These are phyloP conservation scores for Secale cereale DNA, from an alignment of 176 grass and related monocot species.

Conservation along the genomic window DNA sequence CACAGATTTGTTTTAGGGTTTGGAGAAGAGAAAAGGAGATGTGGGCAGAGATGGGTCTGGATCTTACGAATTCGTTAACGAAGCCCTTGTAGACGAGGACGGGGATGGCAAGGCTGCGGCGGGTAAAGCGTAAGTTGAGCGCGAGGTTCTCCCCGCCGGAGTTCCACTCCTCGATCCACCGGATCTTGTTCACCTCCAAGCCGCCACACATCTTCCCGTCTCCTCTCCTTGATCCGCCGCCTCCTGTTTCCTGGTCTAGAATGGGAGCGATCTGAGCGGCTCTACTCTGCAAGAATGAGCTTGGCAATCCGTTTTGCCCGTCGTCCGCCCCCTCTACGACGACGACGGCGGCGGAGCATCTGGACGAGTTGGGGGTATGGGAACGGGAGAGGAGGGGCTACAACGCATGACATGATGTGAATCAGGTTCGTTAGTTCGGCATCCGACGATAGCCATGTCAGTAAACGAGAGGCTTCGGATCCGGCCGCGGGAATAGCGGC, in stretches of 20 bases:
- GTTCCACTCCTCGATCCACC: slow-evolving; percentile 76
- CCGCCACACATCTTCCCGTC: slow-evolving; percentile 56
- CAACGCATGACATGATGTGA: too few species aligned
- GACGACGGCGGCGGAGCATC: too few species aligned
- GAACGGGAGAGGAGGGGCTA: too few species aligned
- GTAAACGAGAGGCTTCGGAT: too few species aligned
- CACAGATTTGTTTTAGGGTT: slow-evolving; percentile 32
- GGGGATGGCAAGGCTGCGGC: slow-evolving; percentile 61
- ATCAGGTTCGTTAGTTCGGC: too few species aligned
- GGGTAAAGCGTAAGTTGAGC: slow-evolving; percentile 63
- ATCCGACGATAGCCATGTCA: too few species aligned
- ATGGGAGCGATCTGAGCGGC: too few species aligned
- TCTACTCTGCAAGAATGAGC: too few species aligned
- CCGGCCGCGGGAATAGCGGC: too few species aligned
- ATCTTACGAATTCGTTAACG: slow-evolving; percentile 67
- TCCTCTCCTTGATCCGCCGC: not conserved
- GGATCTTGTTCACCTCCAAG: slow-evolving; percentile 80
- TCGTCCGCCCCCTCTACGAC: too few species aligned
- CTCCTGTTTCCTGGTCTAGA: not conserved
- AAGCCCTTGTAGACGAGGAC: slow-evolving; percentile 78
- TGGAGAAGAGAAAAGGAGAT: not conserved
- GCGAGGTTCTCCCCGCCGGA: slow-evolving; percentile 66
- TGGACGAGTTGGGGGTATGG: too few species aligned
- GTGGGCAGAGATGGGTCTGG: not conserved
- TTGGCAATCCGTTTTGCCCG: too few species aligned